These are phyloP conservation scores for Suhomyces choctaworum DNA, from an alignment of 1,139 yeast genomes.

Conservation along the genomic window DNA sequence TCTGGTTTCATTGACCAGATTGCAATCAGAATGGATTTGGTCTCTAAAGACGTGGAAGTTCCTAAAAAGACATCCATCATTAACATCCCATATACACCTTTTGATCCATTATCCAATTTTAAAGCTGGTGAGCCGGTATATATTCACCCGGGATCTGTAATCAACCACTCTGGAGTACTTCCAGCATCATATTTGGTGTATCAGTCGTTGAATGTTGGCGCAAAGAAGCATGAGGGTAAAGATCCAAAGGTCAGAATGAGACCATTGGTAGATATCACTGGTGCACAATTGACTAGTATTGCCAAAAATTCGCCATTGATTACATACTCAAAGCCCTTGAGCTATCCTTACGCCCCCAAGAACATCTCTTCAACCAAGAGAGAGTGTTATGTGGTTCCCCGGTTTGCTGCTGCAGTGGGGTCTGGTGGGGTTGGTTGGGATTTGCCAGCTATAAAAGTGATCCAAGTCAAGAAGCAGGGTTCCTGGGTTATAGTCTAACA, in stretches of 20 bases:
- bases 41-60: slow-evolving; percentile 61
- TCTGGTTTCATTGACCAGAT: slow-evolving; percentile 93
- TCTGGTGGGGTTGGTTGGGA: slow-evolving; percentile 93
- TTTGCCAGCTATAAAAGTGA: slow-evolving; percentile 77
- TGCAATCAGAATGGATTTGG: slow-evolving; percentile 77
- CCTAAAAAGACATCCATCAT: slow-evolving; percentile 60
- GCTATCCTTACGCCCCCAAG: slow-evolving; percentile 86
- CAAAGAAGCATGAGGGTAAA: slow-evolving; percentile 35
- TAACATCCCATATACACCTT: slow-evolving; percentile 72
- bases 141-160: slow-evolving; percentile 76
- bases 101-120: slow-evolving; percentile 46
- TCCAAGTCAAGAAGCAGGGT: slow-evolving; percentile 64
- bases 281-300: slow-evolving; percentile 73
- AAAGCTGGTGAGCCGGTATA: slow-evolving; percentile 36
- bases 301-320: slow-evolving; percentile 72
- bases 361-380: slow-evolving; percentile 61
- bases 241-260: slow-evolving; percentile 62
- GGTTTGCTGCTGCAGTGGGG: slow-evolving; percentile 84
- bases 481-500: slow-evolving; percentile 49
- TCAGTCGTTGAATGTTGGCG: slow-evolving; percentile 55
- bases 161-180: slow-evolving; percentile 52
- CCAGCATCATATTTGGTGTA: slow-evolving; percentile 81
- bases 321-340: slow-evolving; percentile 87
- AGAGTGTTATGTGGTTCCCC: slow-evolving; percentile 87
- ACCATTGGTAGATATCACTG: slow-evolving; percentile 73